These are phyloP conservation scores for Colletotrichum sp. DNA, from an alignment of 2,329 filamentous ascomycete genomes.

Conservation along the genomic window DNA sequence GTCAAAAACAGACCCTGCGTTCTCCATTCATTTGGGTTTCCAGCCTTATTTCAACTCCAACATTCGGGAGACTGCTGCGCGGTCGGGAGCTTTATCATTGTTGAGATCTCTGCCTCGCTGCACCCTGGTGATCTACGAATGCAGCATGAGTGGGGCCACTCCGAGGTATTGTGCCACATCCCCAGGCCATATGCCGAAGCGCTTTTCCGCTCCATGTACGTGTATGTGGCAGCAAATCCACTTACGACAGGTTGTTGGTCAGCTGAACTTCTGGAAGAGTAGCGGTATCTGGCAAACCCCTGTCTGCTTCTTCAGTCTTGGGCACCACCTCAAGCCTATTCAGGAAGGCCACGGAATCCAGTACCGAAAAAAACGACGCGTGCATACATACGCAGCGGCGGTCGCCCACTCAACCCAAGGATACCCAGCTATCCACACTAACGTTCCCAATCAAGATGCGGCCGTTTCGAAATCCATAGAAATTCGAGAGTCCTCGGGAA, in stretches of 20 bases:
- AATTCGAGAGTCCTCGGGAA: not conserved
- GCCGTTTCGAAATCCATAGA: not conserved
- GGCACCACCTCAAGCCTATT: not conserved
- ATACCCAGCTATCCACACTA: not conserved
- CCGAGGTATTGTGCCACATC: not conserved
- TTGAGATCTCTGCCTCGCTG: not conserved
- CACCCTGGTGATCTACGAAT: not conserved
- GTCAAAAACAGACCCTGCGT: not conserved
- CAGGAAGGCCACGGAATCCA: not conserved
- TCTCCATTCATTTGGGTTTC: not conserved
- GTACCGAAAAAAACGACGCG: not conserved
- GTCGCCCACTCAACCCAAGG: not conserved
- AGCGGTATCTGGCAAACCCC: not conserved
- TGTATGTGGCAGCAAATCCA: not conserved
- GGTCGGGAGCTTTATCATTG: not conserved
- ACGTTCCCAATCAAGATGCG: not conserved
- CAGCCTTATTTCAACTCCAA: not conserved
- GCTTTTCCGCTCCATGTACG: not conserved
- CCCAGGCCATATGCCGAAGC: not conserved
- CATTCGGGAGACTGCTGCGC: not conserved
- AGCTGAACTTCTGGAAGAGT: not conserved
- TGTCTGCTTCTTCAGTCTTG: not conserved
- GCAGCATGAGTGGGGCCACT: not conserved
- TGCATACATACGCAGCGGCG: not conserved
- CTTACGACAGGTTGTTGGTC: not conserved